These are phyloP conservation scores for Coemansia sp. DNA, from an alignment of 192 early-diverging fungal genomes.

Conservation along the genomic window DNA sequence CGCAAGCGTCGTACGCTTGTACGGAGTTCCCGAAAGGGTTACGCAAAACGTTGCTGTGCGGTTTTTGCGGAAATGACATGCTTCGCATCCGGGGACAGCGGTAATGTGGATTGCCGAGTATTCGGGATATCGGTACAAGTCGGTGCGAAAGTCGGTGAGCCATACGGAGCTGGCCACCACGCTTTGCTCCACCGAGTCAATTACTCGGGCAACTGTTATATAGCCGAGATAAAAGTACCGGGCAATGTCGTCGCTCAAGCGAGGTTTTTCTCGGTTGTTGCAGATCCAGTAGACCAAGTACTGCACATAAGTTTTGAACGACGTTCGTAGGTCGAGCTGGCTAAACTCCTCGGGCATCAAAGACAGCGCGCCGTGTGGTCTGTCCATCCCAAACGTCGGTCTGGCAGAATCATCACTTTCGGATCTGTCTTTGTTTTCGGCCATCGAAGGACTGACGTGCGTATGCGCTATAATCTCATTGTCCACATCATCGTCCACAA, in stretches of 20 bases:
- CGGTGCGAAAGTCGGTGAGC: conserved; percentile 29
- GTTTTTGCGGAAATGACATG: conserved; percentile 42
- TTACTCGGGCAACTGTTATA: conserved; percentile 29
- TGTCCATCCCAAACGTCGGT: conserved; percentile 8
- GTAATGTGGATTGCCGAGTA: conserved; percentile 7
- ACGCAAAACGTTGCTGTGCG: conserved; percentile 45
- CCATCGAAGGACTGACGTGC: neutral
- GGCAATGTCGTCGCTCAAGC: conserved; percentile 14
- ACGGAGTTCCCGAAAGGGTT: conserved; percentile 26
- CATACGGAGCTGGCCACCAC: conserved; percentile 46
- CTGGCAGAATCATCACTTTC: conserved; percentile 8
- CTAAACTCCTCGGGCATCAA: conserved; percentile 46
- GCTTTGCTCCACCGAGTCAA: conserved; percentile 50
- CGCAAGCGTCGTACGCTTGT: conserved; percentile 22
- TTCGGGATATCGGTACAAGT: conserved; percentile 31
- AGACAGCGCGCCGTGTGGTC: conserved; percentile 10
- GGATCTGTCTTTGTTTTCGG: neutral
- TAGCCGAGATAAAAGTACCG: conserved; percentile 50
- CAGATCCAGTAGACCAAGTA: conserved; percentile 52
- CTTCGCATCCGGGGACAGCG: conserved; percentile 38
- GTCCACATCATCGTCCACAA: conserved; percentile 39
- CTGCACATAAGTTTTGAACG: conserved; percentile 48
- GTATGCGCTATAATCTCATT: neutral
- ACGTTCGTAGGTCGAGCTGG: conserved; percentile 39
- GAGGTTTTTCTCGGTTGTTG: conserved; percentile 22